Conservation (phyloP, 768 basidiomycete genomes). For the Hypsizygus marmoreus region DNA sequence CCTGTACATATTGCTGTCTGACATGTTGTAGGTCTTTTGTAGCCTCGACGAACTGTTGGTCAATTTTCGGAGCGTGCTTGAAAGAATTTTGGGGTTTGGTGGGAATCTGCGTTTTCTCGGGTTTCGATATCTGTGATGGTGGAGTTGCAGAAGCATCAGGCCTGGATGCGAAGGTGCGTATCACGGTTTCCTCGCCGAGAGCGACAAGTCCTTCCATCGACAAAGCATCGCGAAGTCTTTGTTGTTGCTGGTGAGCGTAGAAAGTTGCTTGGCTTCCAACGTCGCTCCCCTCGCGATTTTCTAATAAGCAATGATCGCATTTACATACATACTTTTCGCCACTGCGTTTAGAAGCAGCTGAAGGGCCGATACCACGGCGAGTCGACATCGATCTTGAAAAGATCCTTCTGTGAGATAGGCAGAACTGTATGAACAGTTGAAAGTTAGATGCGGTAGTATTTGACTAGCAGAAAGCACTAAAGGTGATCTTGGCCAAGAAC, state of each 20-base stretch:
- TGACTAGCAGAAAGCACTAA: no score
- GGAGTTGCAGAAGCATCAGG: background rate
- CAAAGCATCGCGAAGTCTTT: background rate
- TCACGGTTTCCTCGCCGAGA: background rate
- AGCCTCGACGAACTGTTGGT: background rate
- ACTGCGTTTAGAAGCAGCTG: no score
- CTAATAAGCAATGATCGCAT: no score
- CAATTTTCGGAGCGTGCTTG: background rate
- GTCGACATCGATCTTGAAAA: no score
- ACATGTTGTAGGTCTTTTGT: background rate
- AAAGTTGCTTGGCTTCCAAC: background rate
- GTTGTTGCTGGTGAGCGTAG: background rate
- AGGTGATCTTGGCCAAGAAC: no score
- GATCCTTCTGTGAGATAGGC: no score
- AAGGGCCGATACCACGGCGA: no score
- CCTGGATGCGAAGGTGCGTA: background rate
- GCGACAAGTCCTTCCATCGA: background rate
- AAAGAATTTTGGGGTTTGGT: background rate
- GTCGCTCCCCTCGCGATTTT: background rate
- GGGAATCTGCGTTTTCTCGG: background rate
- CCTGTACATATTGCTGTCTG: background rate
- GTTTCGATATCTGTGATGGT: background rate
- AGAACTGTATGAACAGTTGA: no score
- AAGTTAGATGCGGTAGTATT: no score
- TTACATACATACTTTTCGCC: no score